phyloP scores from a whole-genome alignment of 345 rosid species.

The Eucalyptus rudis region DNA sequence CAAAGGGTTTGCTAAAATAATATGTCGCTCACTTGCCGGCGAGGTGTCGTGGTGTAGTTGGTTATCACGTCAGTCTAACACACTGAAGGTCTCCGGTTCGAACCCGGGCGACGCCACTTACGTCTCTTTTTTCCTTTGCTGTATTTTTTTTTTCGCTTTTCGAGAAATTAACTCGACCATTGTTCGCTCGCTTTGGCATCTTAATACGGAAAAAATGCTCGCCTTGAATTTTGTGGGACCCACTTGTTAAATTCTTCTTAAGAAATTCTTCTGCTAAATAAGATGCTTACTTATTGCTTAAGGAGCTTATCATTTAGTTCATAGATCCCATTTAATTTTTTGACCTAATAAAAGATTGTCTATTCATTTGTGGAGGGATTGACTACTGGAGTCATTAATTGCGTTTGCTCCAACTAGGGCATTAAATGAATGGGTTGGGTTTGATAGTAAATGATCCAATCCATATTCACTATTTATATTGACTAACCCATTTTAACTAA shows the following conservation, averaged over 20 bases:
- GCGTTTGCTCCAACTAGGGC: neutral
- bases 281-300: neutral
- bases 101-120: constrained; percentile 75
- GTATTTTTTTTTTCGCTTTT: neutral
- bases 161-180: neutral
- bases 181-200: neutral
- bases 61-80: constrained; percentile 99
- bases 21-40: rapidly evolving
- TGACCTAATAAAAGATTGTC: neutral
- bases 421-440: rapidly evolving
- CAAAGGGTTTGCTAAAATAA: rapidly evolving
- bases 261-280: neutral
- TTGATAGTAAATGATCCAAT: neutral
- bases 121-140: rapidly evolving
- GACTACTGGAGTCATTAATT: neutral
- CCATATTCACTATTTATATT: too few species aligned
- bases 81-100: constrained; percentile 98
- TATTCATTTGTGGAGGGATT: neutral
- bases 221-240: neutral
- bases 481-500: too few species aligned
- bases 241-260: neutral
- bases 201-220: neutral
- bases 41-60: constrained; percentile 97
- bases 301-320: neutral
- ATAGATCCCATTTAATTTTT: neutral